Percentiles rank a stretch among this genome's conserved stretches.
Evolutionary conservation across 495 filamentous ascomycete species (phyloP).

Genomic region (Penicillium subrubescens): DNA sequence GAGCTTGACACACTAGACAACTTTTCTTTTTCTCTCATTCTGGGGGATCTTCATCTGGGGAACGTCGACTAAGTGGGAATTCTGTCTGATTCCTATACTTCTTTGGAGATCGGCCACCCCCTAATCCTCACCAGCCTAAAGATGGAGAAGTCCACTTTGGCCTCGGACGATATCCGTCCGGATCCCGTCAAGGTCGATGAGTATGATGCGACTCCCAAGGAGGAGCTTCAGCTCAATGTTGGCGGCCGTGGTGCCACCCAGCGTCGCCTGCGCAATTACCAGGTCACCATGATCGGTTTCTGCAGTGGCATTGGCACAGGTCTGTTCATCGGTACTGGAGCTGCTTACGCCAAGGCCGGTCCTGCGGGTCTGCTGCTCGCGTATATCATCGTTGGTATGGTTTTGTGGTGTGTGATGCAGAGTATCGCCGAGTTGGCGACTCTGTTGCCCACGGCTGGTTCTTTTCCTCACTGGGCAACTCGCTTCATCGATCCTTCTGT

Average conservation of each 20-base stretch:
- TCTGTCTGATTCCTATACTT: not conserved
- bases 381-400: conserved; percentile 67
- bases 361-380: conserved; percentile 70
- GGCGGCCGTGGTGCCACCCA: conserved; percentile 40
- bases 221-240: conserved; percentile 38
- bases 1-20: not conserved
- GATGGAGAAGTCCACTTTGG: conserved; percentile 20
- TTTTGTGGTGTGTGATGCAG: conserved; percentile 61
- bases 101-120: not conserved
- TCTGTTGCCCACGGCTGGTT: conserved; percentile 70
- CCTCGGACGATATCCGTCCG: conserved; percentile 21
- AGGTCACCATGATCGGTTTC: conserved; percentile 45
- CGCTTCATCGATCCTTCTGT: conserved; percentile 71
- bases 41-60: not conserved
- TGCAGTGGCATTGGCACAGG: conserved; percentile 65
- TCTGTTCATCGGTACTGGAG: conserved; percentile 73
- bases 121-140: not conserved
- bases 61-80: not conserved
- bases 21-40: not conserved
- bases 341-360: conserved; percentile 65
- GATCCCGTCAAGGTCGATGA: conserved; percentile 22
- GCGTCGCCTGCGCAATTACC: conserved; percentile 41
- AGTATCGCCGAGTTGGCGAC: conserved; percentile 73
- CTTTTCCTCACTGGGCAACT: conserved; percentile 73
- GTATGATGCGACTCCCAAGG: conserved; percentile 27